Evolutionary conservation across 2,329 filamentous ascomycete species (phyloP), one percentile per base, ranked within the genome.

Genomic region (Rutstroemia sp.): DNA sequence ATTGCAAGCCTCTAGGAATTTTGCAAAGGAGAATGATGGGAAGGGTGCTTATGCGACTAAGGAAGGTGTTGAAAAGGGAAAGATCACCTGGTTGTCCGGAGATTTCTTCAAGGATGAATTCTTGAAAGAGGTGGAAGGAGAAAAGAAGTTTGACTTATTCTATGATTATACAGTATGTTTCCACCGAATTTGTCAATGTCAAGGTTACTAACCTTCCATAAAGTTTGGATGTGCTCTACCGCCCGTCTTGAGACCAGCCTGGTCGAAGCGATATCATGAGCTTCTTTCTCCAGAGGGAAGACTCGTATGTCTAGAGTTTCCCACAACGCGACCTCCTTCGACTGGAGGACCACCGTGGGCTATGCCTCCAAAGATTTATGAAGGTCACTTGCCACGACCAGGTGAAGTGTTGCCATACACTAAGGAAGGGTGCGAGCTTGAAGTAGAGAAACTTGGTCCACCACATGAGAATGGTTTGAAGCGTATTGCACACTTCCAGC

Each of bases 261-360:
- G 82, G 82, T 77, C 81, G 12, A 69, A 69, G 54, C 73, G 79
- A 54, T 79, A 81, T 70, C 64, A 71, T 14, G 67, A 76, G 41
- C 73, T 85, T 41, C 72, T 86, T 30, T 62, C 71, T 19, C 73
- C 74, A 5, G 65, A 67, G 63, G 81, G 81, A 21, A 73, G 77
- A 39, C 72, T 86, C 25, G 68, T 86, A 52, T 85, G 82, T 71
- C 78, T 95, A 59, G 90, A 95, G 69, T 95, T 87, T 69, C 90
- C 90, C 9, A 83, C 86, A 1, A 79, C 81, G 59, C 94, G 92
- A 69, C 77, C 82, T 44, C 78, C 85, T 9, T 75, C 75, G 10
- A 76, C 79, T 9, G 77, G 77, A 9, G 90, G 90, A 0, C 90
- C 90, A 12, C 90, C 90, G 1, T 92, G 82, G 77, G 82, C 84